A percentile compares a stretch with the other conserved stretches of the same genome.
phyloP scores from a whole-genome alignment of 257 asterid genomes.

The Verbascum thapsus region DNA sequence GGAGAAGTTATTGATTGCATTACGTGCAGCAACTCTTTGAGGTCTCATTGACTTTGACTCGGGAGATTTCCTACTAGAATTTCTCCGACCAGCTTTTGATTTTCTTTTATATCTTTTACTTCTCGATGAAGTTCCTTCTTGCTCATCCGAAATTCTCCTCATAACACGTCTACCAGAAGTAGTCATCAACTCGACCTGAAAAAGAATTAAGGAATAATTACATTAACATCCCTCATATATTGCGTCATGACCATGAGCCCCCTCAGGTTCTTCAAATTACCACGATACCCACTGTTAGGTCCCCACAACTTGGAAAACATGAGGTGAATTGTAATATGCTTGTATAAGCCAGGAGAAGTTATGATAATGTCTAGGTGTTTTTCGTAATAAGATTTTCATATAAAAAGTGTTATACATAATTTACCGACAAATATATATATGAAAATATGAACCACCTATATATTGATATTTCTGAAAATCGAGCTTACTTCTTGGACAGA shows the following conservation, averaged over 20 bases:
- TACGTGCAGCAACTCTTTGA: slow-evolving; percentile 71
- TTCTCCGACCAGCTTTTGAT: slow-evolving; percentile 43
- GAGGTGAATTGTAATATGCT: too few relatives aligned
- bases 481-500: slow-evolving; percentile 64
- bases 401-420: too few relatives aligned
- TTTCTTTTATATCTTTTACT: slow-evolving; percentile 52
- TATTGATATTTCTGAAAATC: slow-evolving; percentile 25
- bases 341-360: too few relatives aligned
- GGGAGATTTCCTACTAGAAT: slow-evolving; percentile 56
- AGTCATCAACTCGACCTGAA: slow-evolving; percentile 59
- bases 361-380: too few relatives aligned
- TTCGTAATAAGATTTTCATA: too few relatives aligned
- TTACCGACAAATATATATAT: not conserved
- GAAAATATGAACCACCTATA: slow-evolving; percentile 31
- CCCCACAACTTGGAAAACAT: too few relatives aligned
- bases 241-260: too few relatives aligned
- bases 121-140: slow-evolving; percentile 62
- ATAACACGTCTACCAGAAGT: slow-evolving; percentile 61
- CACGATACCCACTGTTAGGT: too few relatives aligned
- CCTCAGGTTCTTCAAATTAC: too few relatives aligned
- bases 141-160: slow-evolving; percentile 59
- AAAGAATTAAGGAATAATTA: slow-evolving; percentile 18
- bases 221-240: too few relatives aligned
- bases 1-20: slow-evolving; percentile 58
- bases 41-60: slow-evolving; percentile 64